Evolutionary conservation across 495 filamentous ascomycete species (phyloP), one percentile per base, ranked within the genome.

Genomic region (Hypoxylon subgilvum): DNA sequence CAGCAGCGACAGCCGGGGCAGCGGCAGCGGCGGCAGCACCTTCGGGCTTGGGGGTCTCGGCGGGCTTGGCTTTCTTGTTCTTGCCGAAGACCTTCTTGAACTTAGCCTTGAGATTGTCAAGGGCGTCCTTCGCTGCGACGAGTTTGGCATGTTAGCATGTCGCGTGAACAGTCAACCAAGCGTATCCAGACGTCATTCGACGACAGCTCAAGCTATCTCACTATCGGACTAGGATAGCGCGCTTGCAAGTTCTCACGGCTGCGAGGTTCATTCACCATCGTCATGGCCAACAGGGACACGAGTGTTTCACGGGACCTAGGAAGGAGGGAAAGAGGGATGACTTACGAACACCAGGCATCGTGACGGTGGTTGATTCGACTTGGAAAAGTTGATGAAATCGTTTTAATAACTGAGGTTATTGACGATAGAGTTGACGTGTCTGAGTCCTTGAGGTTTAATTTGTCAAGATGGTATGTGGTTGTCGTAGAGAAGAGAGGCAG

Each of bases 61-160:
- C 54, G 27, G 67, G 50, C 27, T 63, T 54, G 17, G 54, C 3
- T 50, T 60, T 49, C 16, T 61, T 42, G 54, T 70, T 73, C 57
- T 71, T 69, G 52, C 75, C 68, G 9, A 86, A 77, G 28, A 84
- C 63, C 51, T 78, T 80, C 63, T 80, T 80, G 69, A 87, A 77
- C 66, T 86, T 86, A 46, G 65, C 63, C 72, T 75, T 76, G 39
- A 76, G 38, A 43, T 69, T 66, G 48, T 46, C 44, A 22, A 76
- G 47, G 22, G 67, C 67, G 34, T 69, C 68, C 21, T 61, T 61
- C 30, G 74, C 74, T 76, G 45, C 47, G 27, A 32, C 27, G 36
- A 10, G 16, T 45, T n/a, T 51, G 38, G 28, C 22, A 43, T 19
- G 51, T 70, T 57, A 70, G 67, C 25, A 42, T 44, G 34, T 30